These are phyloP conservation scores for Casaregolazyma lundiana DNA, from an alignment of 1,139 yeast species.

Conservation along the genomic window DNA sequence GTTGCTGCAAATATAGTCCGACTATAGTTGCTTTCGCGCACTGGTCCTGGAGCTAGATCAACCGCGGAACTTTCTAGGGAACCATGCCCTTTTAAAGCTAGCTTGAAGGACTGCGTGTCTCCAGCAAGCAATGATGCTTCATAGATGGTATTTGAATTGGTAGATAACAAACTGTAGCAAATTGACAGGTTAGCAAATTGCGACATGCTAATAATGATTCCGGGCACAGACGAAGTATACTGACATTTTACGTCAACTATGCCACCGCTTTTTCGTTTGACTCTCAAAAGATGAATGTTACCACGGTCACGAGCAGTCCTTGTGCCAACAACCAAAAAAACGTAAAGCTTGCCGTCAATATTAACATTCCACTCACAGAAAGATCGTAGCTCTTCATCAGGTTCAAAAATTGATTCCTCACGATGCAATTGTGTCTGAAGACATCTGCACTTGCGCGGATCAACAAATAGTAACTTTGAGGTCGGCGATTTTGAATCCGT, in stretches of 20 bases:
- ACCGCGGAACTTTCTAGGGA: constrained; percentile 12
- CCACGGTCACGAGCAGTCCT: constrained; percentile 12
- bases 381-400: constrained; percentile 16
- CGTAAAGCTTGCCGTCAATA: constrained; percentile 14
- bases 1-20: constrained; percentile 16
- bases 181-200: constrained; percentile 4
- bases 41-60: constrained; percentile 4
- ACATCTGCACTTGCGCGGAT: constrained; percentile 23
- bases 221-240: constrained; percentile 22
- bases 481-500: constrained; percentile 8
- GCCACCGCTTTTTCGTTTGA: constrained; percentile 14
- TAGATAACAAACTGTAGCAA: not conserved
- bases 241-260: constrained; percentile 15
- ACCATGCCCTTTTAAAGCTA: not conserved
- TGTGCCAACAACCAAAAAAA: constrained; percentile 21
- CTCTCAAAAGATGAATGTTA: constrained; percentile 15
- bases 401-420: constrained; percentile 10
- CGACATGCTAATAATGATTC: constrained; percentile 21
- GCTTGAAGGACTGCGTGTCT: constrained; percentile 1
- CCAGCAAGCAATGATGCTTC: not conserved
- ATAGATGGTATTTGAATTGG: not conserved
- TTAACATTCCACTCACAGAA: constrained; percentile 20
- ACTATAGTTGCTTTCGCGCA: constrained; percentile 3
- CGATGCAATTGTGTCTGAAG: constrained; percentile 3
- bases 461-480: constrained; percentile 16